Evolutionary conservation across 1,139 yeast genomes (phyloP), one percentile per base, ranked within the genome.

Genomic region (Yarrowia galli): DNA sequence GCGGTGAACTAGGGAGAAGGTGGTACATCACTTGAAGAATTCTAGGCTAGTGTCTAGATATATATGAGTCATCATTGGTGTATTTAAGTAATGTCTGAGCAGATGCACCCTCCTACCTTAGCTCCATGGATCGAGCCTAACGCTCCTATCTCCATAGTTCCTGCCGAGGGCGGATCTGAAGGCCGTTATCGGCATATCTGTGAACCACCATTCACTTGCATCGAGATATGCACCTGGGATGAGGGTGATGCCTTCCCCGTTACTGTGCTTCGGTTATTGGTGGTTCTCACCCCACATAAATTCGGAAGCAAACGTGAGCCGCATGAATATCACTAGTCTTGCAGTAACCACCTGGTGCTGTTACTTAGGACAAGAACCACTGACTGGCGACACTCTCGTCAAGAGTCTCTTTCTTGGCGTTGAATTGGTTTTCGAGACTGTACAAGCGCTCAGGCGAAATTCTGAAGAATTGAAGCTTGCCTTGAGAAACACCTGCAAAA

Each of bases 231-330:
- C 60, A 36, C 16, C 20, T 16, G 60, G 9, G 43, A 36, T 53
- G 60, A 22, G 45, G 58, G 42, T 35, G 16, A 28, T 28, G 56
- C 16, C n/a, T 13, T 12, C 22, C 4, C 5, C 13, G 32, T 10
- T 22, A n/a, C 16, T 28, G 20, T 42, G 18, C 18, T 9, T 53
- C 60, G 60, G 60, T 20, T 53, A 53, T 53, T 36, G 60, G 45
- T 36, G 40, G 18, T 13, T 5, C 38, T 36, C 40, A 36, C 43
- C 56, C 54, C 54, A 7, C 54, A 16, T 36, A 15, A 28, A 2
- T 49, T 49, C 20, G 56, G 25, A 12, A 49, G 56, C 56, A 49
- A 49, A 9, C 18, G n/a, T 48, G 22, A 32, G 56, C 56, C 56
- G 56, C 56, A 49, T 6, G 43, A 40, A n/a, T 20, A 23, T 9